Conservation (phyloP, 2,329 filamentous ascomycete genomes). For the Penicillium polonicum region DNA sequence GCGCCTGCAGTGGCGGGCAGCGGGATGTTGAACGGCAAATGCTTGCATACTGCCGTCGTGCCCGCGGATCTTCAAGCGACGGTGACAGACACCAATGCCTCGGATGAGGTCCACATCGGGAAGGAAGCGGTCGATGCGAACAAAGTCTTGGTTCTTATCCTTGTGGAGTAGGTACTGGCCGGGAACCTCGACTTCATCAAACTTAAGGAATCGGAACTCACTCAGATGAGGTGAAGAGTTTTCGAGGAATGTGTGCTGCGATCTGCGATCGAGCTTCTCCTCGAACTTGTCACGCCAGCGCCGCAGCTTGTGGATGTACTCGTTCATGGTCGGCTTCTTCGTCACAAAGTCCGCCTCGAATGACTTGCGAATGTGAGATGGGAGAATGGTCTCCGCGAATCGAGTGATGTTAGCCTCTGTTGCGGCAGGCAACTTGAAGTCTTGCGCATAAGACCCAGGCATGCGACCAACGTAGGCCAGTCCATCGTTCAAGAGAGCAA, state of each 20-base stretch:
- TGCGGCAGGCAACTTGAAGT: conserved; percentile 82
- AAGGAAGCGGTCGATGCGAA: conserved; percentile 94
- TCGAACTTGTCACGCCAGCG: conserved; percentile 98
- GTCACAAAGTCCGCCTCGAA: conserved; percentile 97
- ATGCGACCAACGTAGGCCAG: conserved; percentile 87
- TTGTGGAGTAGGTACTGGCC: conserved; percentile 96
- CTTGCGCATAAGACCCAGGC: conserved; percentile 81
- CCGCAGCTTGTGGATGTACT: conserved; percentile 96
- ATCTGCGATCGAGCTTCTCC: conserved; percentile 87
- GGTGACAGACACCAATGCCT: conserved; percentile 85
- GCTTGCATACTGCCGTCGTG: conserved; percentile 97
- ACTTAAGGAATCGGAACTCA: conserved; percentile 96
- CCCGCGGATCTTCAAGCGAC: conserved; percentile 90
- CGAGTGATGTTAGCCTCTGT: conserved; percentile 96
- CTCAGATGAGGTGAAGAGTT: conserved; percentile 85
- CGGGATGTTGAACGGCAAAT: conserved; percentile 95
- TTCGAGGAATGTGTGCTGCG: conserved; percentile 73
- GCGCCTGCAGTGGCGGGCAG: conserved; percentile 83
- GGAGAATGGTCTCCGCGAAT: conserved; percentile 94
- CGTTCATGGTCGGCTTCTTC: conserved; percentile 94
- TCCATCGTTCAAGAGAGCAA: conserved; percentile 94
- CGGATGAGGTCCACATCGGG: conserved; percentile 92
- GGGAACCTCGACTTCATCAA: conserved; percentile 96
- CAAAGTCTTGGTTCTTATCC: conserved; percentile 98
- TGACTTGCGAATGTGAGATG: conserved; percentile 88